Conservation (phyloP, 495 filamentous ascomycete genomes). For the Pseudomonodictys pantanalensis region DNA sequence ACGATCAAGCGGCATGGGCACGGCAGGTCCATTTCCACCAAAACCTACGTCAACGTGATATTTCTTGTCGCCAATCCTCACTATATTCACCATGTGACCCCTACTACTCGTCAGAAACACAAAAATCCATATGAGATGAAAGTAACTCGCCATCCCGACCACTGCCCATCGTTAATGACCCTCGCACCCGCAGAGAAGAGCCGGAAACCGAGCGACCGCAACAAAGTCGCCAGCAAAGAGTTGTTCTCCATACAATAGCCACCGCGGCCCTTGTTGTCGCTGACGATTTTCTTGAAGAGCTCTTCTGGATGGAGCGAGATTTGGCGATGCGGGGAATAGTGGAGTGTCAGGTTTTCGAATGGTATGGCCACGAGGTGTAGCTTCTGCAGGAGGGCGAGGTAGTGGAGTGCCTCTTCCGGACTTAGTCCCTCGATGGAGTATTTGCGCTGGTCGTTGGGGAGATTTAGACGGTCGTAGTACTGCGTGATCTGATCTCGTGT, state of each 20-base stretch:
- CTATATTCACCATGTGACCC: conserved; percentile 69
- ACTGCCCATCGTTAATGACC: conserved; percentile 25
- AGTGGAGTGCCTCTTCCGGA: conserved; percentile 21
- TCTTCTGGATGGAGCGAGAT: conserved; percentile 56
- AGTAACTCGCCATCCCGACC: conserved; percentile 36
- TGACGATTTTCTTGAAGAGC: conserved; percentile 65
- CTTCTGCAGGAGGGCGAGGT: conserved; percentile 44
- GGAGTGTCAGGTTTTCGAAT: conserved; percentile 65
- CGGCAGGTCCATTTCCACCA: conserved; percentile 59
- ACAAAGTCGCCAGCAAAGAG: conserved; percentile 60
- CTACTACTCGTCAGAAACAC: conserved; percentile 24
- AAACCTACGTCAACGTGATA: conserved; percentile 73
- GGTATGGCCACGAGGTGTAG: conserved; percentile 61
- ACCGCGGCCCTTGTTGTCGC: conserved; percentile 53
- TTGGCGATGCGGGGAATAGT: conserved; percentile 54
- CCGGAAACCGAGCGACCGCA: conserved; percentile 60
- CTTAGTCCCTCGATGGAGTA: conserved; percentile 23
- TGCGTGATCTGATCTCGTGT: conserved; percentile 23
- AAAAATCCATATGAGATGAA: not conserved
- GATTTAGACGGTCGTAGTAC: conserved; percentile 34
- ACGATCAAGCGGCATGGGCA: conserved; percentile 52
- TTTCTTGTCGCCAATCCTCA: conserved; percentile 50
- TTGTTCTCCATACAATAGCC: conserved; percentile 80
- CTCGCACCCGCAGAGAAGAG: conserved; percentile 54
- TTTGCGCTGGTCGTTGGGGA: conserved; percentile 28